phyloP scores from a whole-genome alignment of 2,329 filamentous ascomycete species.

The Alternaria postmessia region DNA sequence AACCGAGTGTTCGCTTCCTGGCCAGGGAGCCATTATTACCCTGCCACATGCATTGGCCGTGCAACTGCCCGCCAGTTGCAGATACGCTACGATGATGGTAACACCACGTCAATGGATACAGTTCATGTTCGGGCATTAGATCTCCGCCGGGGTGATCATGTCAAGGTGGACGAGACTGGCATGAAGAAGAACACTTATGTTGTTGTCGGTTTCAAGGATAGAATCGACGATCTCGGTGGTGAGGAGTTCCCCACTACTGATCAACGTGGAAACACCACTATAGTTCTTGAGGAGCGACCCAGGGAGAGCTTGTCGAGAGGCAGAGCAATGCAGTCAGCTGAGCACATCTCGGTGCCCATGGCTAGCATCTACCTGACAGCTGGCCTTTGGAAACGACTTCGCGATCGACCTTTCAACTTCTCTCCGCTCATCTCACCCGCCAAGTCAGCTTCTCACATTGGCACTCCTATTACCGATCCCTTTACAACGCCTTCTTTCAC shows the following conservation, averaged over 20 bases:
- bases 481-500: constrained; percentile 60
- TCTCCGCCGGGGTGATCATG: constrained; percentile 54
- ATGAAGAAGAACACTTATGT: constrained; percentile 57
- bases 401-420: constrained; percentile 49
- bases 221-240: constrained; percentile 29
- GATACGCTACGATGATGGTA: constrained; percentile 59
- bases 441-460: constrained; percentile 30
- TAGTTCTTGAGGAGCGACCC: constrained; percentile 53
- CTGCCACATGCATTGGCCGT: constrained; percentile 64
- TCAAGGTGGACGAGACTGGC: constrained; percentile 57
- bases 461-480: constrained; percentile 44
- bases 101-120: constrained; percentile 51
- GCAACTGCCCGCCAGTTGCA: constrained; percentile 54
- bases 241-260: constrained; percentile 52
- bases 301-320: constrained; percentile 48
- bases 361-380: constrained; percentile 55
- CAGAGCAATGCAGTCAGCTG: constrained; percentile 20
- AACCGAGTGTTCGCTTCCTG: constrained; percentile 67
- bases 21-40: constrained; percentile 66
- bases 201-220: constrained; percentile 55
- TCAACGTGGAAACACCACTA: constrained; percentile 51
- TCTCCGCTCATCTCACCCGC: constrained; percentile 26
- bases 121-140: constrained; percentile 53
- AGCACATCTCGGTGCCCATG: constrained; percentile 52
- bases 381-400: constrained; percentile 54